Conservation (phyloP, 345 rosid genomes). For the Eucalyptus guilfoylei region DNA sequence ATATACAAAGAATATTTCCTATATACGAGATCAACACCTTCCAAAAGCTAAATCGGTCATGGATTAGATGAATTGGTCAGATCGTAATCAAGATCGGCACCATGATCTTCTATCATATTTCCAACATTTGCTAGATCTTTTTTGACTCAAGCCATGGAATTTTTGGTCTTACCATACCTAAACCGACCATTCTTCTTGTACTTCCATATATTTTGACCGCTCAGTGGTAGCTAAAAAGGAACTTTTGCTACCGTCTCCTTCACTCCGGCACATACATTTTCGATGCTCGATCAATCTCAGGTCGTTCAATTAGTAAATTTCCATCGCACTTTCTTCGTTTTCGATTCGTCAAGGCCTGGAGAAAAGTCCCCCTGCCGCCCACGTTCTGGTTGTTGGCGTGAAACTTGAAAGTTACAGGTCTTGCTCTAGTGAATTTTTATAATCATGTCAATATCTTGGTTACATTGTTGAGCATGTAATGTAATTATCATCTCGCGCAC, state of each 20-base stretch:
- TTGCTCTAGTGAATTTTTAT: too few species aligned
- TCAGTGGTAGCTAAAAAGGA: neutral
- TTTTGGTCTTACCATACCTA: neutral
- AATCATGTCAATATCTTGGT: neutral
- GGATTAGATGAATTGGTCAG: too few species aligned
- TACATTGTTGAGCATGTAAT: too few species aligned
- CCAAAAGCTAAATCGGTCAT: too few species aligned
- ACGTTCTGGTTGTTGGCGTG: neutral
- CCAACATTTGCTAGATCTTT: too few species aligned
- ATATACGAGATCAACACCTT: too few species aligned
- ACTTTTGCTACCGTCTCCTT: neutral
- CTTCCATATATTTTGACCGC: neutral
- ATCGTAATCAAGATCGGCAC: too few species aligned
- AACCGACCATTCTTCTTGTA: neutral
- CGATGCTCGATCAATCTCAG: neutral
- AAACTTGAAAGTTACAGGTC: neutral
- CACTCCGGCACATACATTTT: neutral
- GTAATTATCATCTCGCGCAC: too few species aligned
- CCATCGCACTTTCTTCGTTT: neutral
- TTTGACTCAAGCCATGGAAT: neutral
- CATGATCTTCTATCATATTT: too few species aligned
- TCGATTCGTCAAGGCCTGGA: neutral
- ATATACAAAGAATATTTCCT: too few species aligned
- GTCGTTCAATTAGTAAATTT: neutral
- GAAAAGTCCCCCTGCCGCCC: neutral